Percentiles rank a stretch among this genome's conserved stretches.
These are phyloP conservation scores for Lablab purpureus DNA, from an alignment of 306 rosid species.

Conservation along the genomic window DNA sequence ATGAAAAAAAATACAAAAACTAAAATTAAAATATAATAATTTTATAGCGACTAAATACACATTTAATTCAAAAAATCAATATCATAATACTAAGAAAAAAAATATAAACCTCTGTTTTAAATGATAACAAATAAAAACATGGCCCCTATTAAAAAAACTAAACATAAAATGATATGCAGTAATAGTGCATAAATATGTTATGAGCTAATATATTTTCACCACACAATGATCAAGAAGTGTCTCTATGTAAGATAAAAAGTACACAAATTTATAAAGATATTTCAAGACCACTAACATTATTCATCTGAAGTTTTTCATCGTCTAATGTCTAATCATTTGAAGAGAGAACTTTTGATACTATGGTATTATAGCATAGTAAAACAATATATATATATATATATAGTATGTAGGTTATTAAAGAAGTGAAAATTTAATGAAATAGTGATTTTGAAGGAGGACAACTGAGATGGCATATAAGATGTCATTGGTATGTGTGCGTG, in stretches of 20 bases:
- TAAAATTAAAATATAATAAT: too few relatives aligned
- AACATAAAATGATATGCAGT: not conserved
- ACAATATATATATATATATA: not conserved
- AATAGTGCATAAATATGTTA: not conserved
- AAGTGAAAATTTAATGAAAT: not conserved
- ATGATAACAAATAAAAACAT: too few relatives aligned
- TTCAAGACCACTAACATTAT: not conserved
- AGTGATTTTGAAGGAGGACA: not conserved
- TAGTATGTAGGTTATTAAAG: not conserved
- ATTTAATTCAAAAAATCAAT: too few relatives aligned
- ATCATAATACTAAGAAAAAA: too few relatives aligned
- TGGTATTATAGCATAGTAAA: not conserved
- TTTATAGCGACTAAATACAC: too few relatives aligned
- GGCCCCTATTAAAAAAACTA: too few relatives aligned
- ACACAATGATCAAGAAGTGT: not conserved
- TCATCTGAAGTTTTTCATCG: not conserved
- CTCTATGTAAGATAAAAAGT: not conserved
- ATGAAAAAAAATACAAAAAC: too few relatives aligned
- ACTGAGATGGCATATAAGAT: not conserved
- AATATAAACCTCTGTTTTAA: too few relatives aligned
- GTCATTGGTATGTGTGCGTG: constrained; percentile 23
- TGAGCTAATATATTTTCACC: not conserved
- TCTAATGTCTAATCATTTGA: not conserved
- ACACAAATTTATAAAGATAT: not conserved
- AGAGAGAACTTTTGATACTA: not conserved